Evolutionary conservation across 768 basidiomycete genomes (phyloP).

Genomic region (Cystofilobasidium bisporidii): DNA sequence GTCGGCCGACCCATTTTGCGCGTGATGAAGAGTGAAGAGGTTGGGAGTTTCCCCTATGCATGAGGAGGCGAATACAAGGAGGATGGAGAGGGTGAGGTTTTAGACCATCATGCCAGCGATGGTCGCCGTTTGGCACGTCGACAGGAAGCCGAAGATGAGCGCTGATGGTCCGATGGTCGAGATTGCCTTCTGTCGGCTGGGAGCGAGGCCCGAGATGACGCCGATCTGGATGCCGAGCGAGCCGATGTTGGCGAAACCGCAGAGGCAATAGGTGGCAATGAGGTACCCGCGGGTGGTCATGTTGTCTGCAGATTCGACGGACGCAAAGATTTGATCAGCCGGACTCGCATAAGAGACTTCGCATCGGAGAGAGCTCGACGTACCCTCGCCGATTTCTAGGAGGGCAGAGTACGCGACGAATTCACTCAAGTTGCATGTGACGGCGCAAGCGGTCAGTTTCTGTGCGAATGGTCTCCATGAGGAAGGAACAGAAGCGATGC

Average conservation of each 20-base stretch:
- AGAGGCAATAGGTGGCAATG: slow-evolving; percentile 73
- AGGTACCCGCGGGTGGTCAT: slow-evolving; percentile 65
- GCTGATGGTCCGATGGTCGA: slow-evolving; percentile 55
- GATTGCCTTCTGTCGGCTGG: slow-evolving; percentile 60
- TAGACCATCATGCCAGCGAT: slow-evolving; percentile 5
- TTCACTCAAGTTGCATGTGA: too few species aligned
- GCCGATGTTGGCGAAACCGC: slow-evolving; percentile 69
- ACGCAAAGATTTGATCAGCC: slow-evolving; percentile 78
- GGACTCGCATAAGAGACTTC: too few species aligned
- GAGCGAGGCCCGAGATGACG: slow-evolving; percentile 60
- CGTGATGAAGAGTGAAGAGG: neutral
- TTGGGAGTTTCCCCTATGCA: neutral
- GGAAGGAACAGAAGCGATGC: too few species aligned
- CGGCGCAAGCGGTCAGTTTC: too few species aligned
- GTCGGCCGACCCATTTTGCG: too few species aligned
- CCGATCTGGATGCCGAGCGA: slow-evolving; percentile 76
- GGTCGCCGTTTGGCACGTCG: slow-evolving; percentile 40
- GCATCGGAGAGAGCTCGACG: neutral
- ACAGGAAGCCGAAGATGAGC: slow-evolving; percentile 36
- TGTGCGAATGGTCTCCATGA: too few species aligned
- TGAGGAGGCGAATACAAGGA: neutral
- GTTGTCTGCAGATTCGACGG: slow-evolving; percentile 38
- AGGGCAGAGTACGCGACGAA: slow-evolving; percentile 58
- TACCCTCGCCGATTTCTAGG: too few species aligned
- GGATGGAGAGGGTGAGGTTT: neutral